Evolutionary conservation across 441 rosid species (phyloP).

Genomic region (Adansonia grandidieri): DNA sequence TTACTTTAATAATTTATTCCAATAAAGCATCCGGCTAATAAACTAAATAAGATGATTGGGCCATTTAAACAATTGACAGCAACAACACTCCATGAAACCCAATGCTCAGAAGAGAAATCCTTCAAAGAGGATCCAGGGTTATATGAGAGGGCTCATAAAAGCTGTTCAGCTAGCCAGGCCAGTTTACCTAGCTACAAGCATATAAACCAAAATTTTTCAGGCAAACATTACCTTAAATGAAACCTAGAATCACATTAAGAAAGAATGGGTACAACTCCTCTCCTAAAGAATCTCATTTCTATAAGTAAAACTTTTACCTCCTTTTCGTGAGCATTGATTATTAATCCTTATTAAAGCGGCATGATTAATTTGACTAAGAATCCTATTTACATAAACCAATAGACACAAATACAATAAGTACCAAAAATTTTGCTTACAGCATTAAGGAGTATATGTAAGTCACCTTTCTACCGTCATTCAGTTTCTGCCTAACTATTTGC

Average conservation of each 20-base stretch:
- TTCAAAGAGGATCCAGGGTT: not conserved
- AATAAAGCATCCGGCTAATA: not conserved
- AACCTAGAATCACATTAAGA: not conserved
- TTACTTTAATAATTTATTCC: not conserved
- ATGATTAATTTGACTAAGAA: not conserved
- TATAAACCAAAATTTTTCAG: constrained; percentile 4
- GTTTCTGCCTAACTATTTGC: constrained; percentile 85
- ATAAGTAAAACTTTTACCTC: not conserved
- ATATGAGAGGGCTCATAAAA: constrained; percentile 1
- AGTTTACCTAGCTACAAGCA: not conserved
- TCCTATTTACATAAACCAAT: not conserved
- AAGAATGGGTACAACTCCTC: not conserved
- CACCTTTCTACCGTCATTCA: constrained; percentile 97
- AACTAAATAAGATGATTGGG: not conserved
- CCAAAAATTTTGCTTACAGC: not conserved
- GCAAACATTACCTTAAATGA: not conserved
- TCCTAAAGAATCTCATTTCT: not conserved
- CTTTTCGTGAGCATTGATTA: not conserved
- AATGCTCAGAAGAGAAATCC: not conserved
- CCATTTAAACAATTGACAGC: not conserved
- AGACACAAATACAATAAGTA: not conserved
- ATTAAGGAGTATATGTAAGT: constrained; percentile 24
- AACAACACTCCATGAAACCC: not conserved
- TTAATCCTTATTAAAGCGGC: constrained; percentile 5
- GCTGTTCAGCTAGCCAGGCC: not conserved